Evolutionary conservation across 805 yeast genomes (phyloP), one percentile per base, ranked within the genome.

Genomic region (Candida mattraensis): DNA sequence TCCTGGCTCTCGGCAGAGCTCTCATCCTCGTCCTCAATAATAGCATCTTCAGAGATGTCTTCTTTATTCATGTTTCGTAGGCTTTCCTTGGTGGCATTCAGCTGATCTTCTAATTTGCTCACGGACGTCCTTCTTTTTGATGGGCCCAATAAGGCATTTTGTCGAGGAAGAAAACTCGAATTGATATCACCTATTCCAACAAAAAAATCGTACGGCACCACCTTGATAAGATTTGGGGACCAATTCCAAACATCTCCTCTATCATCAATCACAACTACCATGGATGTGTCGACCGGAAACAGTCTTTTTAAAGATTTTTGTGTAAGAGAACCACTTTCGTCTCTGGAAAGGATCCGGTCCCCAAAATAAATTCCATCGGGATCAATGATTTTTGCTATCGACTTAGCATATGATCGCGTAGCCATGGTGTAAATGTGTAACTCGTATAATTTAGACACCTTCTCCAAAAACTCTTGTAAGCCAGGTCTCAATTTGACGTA

Each of bases 171-270:
- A 54, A 88, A 88, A 47, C 87, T 82, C 14, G 96, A 87, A 54
- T 93, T 93, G 54, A 93, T 93, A 65, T 93, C 99, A 18, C 99
- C 99, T 38, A 91, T 87, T 8, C 98, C 98, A 23, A 89, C 95
- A 53, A 93, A 93, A 52, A 93, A 93, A 57, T 87, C 95, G 58
- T 87, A 93, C 0, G 99, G 99, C 2, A 88, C 83, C 5, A 91
- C 98, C 61, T 91, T 87, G 40, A 93, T 78, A 50, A 93, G 66
- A 56, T 93, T 89, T 9, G 83, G 80, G 48, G 87, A 85, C 99
- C 99, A 93, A 54, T 85, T 86, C 99, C 99, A 93, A 14, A 93
- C 99, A 60, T 93, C 99, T 3, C 97, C 99, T 57, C 99, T 75
- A 60, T 93, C 99, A 60, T 93, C 99, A 41, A 93, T 93, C 29